Percentiles rank a stretch among this genome's conserved stretches.
Evolutionary conservation across 371 early-diverging fungal species (phyloP).

Genomic region (Apophysomyces sp.): DNA sequence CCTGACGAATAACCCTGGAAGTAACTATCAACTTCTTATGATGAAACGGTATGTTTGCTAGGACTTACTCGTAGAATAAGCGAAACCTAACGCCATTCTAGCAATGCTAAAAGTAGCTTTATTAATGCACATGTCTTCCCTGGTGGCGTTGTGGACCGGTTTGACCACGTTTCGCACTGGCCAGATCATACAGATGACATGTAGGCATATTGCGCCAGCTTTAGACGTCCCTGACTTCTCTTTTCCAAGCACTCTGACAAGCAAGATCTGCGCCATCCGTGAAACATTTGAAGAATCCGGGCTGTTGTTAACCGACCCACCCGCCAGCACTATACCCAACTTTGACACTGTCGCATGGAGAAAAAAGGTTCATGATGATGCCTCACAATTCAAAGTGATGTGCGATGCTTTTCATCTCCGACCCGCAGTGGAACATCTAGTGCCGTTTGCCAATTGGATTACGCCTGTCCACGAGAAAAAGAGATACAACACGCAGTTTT

Average conservation of each 20-base stretch:
- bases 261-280: conserved; percentile 72
- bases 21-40: conserved; percentile 58
- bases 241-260: conserved; percentile 4
- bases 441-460: conserved; percentile 76
- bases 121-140: conserved; percentile 61
- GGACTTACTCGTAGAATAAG: not conserved
- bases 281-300: conserved; percentile 88
- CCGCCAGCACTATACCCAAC: conserved; percentile 16
- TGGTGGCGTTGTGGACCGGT: conserved; percentile 62
- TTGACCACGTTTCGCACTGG: conserved; percentile 51
- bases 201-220: not conserved
- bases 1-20: conserved; percentile 20
- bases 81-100: conserved; percentile 4
- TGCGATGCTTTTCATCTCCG: conserved; percentile 42
- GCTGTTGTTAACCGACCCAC: conserved; percentile 55
- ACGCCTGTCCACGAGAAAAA: conserved; percentile 66
- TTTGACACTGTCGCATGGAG: conserved; percentile 49
- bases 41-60: conserved; percentile 49
- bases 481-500: conserved; percentile 80
- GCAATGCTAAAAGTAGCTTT: conserved; percentile 55
- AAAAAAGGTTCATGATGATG: conserved; percentile 50
- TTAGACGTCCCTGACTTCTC: no score
- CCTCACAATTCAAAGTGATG: conserved; percentile 50
- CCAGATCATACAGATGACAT: conserved; percentile 8
- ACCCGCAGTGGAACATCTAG: conserved; percentile 48